Base-by-base conservation (phyloP, 148 eudicot genomes). In the Persicaria maculosa region DNA sequence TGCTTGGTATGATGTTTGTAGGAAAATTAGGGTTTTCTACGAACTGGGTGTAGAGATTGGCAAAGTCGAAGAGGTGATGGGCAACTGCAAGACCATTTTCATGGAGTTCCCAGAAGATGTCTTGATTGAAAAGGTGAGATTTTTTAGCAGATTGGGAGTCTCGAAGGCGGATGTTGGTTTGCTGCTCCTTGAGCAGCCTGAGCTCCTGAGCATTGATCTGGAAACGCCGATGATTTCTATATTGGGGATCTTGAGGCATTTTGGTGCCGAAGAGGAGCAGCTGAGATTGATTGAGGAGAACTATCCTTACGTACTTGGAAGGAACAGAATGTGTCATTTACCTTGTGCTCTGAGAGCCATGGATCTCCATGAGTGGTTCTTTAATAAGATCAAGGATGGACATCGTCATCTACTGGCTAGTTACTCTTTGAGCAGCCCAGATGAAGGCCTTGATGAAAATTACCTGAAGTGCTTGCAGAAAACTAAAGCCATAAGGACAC, bases 361-460 rank as follows among this genome's bases (percentile, higher is more conserved):
- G 87, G 81, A 88, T 81, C 88, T 89, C 58, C 81, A 84, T 20
- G 81, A 84, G 64, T 89, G 97, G 97, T 89, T 89, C 80, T 83
- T 84, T 58, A 47, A 81, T 50, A 83, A 72, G 75, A 75, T 91
- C 59, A 87, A 81, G 75, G 61, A 47, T 65, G 92, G 90, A 47
- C 36, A 80, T 59, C 77, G 74, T 78, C 58, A 61, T 55, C 73
- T 83, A 47, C 75, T 89, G 45, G 58, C 44, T 71, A 80, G 43
- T 69, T 89, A 83, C 65, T 62, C 46, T 68, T 77, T 82, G 77
- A 47, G 80, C 20, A 73, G 71, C 70, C 72, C 68, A 0, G 81
- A 83, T 68, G 89, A 92, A 73, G 87, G 78, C 44, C 57, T 77
- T 62, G 90, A 88, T 73, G 80, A 76, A 10, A 74, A 68, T 43